These are phyloP conservation scores for Blastobotrys apis DNA, from an alignment of 1,139 yeast genomes.

Conservation along the genomic window DNA sequence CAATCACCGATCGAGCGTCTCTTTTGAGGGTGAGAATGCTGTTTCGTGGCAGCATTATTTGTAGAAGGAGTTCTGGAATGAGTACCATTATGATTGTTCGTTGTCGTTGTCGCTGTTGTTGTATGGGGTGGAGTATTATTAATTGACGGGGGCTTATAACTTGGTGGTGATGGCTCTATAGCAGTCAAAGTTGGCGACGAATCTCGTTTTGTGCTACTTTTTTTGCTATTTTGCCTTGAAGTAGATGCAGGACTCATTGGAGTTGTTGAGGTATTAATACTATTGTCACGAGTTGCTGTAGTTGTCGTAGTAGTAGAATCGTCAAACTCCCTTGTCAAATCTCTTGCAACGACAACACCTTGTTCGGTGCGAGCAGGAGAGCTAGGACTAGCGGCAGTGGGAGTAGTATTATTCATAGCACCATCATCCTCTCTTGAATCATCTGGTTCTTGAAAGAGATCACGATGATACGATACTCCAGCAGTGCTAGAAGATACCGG, in stretches of 20 bases:
- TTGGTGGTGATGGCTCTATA: constrained; percentile 16
- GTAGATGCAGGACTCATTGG: not conserved
- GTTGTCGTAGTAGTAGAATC: too few species aligned
- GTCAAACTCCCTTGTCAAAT: too few species aligned
- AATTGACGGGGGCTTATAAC: constrained; percentile 5
- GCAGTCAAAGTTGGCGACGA: constrained; percentile 16
- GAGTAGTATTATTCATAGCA: too few species aligned
- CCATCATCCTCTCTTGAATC: too few species aligned
- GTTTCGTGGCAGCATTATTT: constrained; percentile 3
- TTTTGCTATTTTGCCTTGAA: not conserved
- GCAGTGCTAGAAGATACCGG: too few species aligned
- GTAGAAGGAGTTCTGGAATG: constrained; percentile 6
- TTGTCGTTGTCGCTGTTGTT: constrained; percentile 3
- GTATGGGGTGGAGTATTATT: not conserved
- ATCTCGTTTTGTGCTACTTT: constrained; percentile 5
- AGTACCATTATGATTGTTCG: constrained; percentile 1
- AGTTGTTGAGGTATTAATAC: constrained; percentile 1
- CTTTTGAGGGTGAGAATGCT: constrained; percentile 32
- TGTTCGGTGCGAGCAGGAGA: too few species aligned
- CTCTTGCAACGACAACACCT: too few species aligned
- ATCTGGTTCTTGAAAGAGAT: too few species aligned
- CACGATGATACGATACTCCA: too few species aligned
- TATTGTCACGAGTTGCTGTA: too few species aligned
- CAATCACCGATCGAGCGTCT: constrained; percentile 93
- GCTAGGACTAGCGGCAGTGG: too few species aligned